These are phyloP conservation scores for Penicillium canariense DNA, from an alignment of 495 filamentous ascomycete species.

Conservation along the genomic window DNA sequence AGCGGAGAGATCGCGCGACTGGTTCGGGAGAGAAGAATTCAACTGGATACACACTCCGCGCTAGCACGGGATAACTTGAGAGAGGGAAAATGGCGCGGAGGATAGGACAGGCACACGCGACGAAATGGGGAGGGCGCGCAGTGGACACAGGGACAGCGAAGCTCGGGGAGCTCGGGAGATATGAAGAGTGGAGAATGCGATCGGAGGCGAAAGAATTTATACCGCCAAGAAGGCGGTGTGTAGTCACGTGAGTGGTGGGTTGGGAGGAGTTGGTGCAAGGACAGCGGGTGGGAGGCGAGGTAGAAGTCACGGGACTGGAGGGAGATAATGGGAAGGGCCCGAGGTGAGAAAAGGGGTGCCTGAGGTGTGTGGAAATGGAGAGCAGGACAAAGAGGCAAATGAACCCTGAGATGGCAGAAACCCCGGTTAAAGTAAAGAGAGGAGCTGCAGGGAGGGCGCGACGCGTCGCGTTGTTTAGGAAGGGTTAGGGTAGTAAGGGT, in stretches of 20 bases:
- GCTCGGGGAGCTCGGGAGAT: constrained; percentile 24
- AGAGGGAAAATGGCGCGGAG: neutral
- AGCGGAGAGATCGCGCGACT: constrained; percentile 10
- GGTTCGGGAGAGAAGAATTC: constrained; percentile 10
- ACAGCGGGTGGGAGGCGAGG: neutral
- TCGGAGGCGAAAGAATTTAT: constrained; percentile 42
- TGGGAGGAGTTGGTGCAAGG: constrained; percentile 18
- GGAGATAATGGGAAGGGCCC: constrained; percentile 22
- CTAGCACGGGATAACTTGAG: constrained; percentile 9
- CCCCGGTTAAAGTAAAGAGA: constrained; percentile 16
- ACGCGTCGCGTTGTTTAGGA: constrained; percentile 32
- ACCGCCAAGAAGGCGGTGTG: constrained; percentile 43
- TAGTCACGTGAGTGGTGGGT: constrained; percentile 42
- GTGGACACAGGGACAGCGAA: constrained; percentile 7
- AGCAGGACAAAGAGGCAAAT: constrained; percentile 10
- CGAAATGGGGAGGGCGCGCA: neutral
- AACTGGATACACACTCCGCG: constrained; percentile 23
- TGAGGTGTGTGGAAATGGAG: constrained; percentile 11
- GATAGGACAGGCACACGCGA: constrained; percentile 3
- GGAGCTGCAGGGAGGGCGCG: constrained; percentile 17
- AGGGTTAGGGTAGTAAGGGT: constrained; percentile 11
- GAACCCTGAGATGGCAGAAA: constrained; percentile 20
- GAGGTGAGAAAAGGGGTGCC: constrained; percentile 10
- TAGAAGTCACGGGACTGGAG: neutral
- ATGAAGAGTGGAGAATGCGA: constrained; percentile 50